Evolutionary conservation across 768 basidiomycete genomes (phyloP).

Genomic region (Tubosaeta brunneosetosa): DNA sequence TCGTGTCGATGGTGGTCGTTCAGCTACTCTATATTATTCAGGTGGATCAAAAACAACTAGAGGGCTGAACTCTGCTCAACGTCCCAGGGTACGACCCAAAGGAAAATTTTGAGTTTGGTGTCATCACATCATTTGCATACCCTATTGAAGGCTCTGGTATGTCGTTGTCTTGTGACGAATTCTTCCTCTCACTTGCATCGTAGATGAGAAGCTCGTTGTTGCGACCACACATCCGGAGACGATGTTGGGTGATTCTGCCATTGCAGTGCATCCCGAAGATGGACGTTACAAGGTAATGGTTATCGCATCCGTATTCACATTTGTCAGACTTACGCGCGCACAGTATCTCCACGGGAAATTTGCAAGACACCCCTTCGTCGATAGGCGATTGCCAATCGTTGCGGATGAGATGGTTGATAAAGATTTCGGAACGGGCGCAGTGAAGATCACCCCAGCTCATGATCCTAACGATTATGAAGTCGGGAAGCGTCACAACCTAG

Average conservation of each 20-base stretch:
- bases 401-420: constrained; percentile 88
- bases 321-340: not conserved
- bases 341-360: constrained; percentile 94
- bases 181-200: not conserved
- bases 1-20: not conserved
- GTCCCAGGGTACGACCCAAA: constrained; percentile 96
- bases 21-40: constrained; percentile 22
- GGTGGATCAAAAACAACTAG: constrained; percentile 91
- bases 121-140: constrained; percentile 95
- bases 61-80: constrained; percentile 76
- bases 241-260: constrained; percentile 96
- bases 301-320: not conserved
- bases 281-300: constrained; percentile 67
- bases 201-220: constrained; percentile 87
- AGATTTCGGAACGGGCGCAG: constrained; percentile 95
- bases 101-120: constrained; percentile 96
- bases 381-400: constrained; percentile 83
- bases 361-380: constrained; percentile 82
- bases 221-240: constrained; percentile 99
- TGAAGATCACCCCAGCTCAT: constrained; percentile 98
- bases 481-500: constrained; percentile 78
- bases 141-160: constrained; percentile 78
- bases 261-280: constrained; percentile 95
- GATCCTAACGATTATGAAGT: constrained; percentile 97
- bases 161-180: constrained; percentile 7